Evolutionary conservation across 805 yeast genomes (phyloP), one percentile per base, ranked within the genome.

Genomic region (Candida dajiaensis): DNA sequence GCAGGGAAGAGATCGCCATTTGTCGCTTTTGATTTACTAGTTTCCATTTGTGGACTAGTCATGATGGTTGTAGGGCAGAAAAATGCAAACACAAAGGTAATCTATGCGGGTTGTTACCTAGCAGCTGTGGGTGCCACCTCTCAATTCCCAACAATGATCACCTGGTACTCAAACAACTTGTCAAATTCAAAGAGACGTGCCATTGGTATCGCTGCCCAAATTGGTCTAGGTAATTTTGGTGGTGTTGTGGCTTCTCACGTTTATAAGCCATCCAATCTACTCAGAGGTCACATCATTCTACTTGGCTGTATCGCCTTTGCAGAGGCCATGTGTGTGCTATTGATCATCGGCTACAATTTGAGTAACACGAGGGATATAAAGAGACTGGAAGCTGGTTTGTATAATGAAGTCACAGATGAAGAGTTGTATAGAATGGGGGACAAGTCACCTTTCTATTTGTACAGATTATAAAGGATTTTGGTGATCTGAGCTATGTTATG

Each of bases 371-470:
- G 59, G 42, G 52, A 65, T 21, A 50, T 51, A 42, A 49, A 47
- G 19, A 66, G 61, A 38, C 50, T 67, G 35, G 43, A 52, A 19
- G 58, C 57, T 23, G 74, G 73, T 1, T 55, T 53, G 29, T 70
- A 61, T 46, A 68, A 61, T 43, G 52, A 50, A 3, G 44, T 48
- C 38, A 51, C 62, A 11, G 63, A 57, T 18, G 49, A 56, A 31
- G 65, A 70, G 38, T 53, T 72, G 42, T 51, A 63, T 22, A 65
- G 63, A 45, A 57, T 71, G 71, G 77, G 76, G 20, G 75, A 72
- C 57, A 66, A 64, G 51, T 69, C 68, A 23, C 77, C 77, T 2
- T 64, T 64, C 46, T 72, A 67, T 48, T 55, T 58, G 38, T 72
- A 72, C 48, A 49, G 50, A n/a, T 25, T 52, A 29, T 52, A 38